Percentiles rank a stretch among this genome's conserved stretches.
Conservation (phyloP, 75 land plant genomes). For the Ceratopteris richardii region DNA sequence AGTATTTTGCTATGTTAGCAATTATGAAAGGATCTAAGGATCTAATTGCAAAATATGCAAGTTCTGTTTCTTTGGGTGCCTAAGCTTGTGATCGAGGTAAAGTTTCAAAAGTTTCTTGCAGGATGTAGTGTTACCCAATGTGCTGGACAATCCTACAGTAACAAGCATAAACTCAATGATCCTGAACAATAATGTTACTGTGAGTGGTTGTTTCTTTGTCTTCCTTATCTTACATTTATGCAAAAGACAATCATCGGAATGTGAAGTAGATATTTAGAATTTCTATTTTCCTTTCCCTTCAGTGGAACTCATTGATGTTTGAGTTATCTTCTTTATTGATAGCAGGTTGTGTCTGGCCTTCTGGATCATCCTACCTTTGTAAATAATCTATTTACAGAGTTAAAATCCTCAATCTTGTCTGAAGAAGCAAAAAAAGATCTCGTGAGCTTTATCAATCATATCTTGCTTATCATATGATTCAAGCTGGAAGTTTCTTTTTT, state of each 20-base stretch:
- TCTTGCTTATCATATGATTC: too few species aligned
- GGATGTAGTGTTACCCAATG: constrained; percentile 91
- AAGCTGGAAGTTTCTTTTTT: too few species aligned
- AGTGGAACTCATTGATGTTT: neutral
- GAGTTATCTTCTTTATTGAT: constrained; percentile 5
- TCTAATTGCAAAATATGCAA: too few species aligned
- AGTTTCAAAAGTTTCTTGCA: too few species aligned
- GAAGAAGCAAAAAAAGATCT: constrained; percentile 53
- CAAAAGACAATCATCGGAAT: too few species aligned
- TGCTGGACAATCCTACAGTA: constrained; percentile 67
- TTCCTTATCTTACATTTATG: too few species aligned
- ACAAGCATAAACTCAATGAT: constrained; percentile 80
- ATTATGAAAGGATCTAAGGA: too few species aligned
- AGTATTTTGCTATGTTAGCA: too few species aligned
- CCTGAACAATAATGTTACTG: constrained; percentile 48
- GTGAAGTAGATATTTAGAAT: too few species aligned
- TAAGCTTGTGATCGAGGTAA: too few species aligned
- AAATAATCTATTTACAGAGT: constrained; percentile 62
- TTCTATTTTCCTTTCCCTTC: too few species aligned
- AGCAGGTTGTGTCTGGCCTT: constrained; percentile 51
- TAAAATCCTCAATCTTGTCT: constrained; percentile 55
- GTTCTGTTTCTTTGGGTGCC: too few species aligned
- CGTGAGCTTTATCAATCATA: constrained; percentile 29
- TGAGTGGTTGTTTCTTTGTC: constrained; percentile 2
- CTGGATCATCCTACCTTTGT: constrained; percentile 73